Evolutionary conservation across 78 protist species (phyloP).

Genomic region (Isochrysis galbana): DNA sequence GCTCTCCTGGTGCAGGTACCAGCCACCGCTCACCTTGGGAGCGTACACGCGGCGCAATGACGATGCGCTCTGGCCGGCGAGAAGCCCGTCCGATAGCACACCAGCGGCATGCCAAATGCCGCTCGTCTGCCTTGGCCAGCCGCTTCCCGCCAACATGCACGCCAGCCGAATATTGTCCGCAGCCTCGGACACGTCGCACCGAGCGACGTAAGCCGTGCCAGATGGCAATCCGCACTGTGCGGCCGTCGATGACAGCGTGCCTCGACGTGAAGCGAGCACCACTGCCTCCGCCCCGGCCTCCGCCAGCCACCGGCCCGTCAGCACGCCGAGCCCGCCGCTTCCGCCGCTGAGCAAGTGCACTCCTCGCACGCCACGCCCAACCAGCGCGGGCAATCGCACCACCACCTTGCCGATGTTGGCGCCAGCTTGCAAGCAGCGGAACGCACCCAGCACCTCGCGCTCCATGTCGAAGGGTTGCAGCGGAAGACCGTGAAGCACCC

Average conservation of each 20-base stretch:
- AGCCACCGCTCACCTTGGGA: slow-evolving; percentile 58
- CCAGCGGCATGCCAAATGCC: background rate
- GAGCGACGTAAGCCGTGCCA: too few relatives aligned
- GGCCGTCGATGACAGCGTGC: too few relatives aligned
- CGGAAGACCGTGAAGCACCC: background rate
- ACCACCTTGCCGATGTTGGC: background rate
- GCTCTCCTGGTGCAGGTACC: slow-evolving; percentile 45
- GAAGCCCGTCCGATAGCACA: background rate
- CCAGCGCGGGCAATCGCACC: too few relatives aligned
- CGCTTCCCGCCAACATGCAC: too few relatives aligned
- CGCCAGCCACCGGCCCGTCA: background rate
- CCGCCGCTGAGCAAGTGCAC: background rate
- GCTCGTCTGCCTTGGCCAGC: too few relatives aligned
- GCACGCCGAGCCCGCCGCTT: background rate
- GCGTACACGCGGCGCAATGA: background rate
- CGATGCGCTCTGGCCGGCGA: background rate
- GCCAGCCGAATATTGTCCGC: background rate
- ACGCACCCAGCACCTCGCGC: background rate
- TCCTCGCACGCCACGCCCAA: too few relatives aligned
- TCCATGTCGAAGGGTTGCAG: background rate
- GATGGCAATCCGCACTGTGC: too few relatives aligned
- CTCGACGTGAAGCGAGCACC: background rate
- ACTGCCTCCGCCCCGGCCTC: background rate
- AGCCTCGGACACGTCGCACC: too few relatives aligned
- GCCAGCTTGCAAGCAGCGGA: background rate